These are phyloP conservation scores for Harringtonia lauricola DNA, from an alignment of 2,329 filamentous ascomycete genomes.

Conservation along the genomic window DNA sequence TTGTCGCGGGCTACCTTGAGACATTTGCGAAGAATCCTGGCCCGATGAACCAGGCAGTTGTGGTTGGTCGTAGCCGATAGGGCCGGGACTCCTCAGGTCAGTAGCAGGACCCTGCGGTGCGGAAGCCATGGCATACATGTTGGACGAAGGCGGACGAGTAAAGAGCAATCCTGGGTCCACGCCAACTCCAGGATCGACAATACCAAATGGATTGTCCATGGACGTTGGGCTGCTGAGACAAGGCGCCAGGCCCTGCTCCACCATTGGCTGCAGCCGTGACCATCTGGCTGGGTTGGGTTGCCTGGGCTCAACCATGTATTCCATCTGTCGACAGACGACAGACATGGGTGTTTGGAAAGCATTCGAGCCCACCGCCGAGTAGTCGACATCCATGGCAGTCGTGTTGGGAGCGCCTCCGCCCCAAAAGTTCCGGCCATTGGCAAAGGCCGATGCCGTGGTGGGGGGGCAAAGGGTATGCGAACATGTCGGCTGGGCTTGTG, in stretches of 20 bases:
- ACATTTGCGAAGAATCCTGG: constrained; percentile 10
- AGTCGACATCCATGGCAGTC: constrained; percentile 49
- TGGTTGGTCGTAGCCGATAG: neutral
- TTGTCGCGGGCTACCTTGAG: constrained; percentile 14
- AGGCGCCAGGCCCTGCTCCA: constrained; percentile 19
- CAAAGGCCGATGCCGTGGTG: constrained; percentile 33
- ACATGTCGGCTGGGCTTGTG: constrained; percentile 41
- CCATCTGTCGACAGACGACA: constrained; percentile 35
- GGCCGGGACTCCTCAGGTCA: neutral
- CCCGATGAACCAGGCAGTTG: constrained; percentile 15
- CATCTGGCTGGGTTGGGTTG: constrained; percentile 31
- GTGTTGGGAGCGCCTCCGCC: constrained; percentile 31
- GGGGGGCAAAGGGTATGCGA: constrained; percentile 49
- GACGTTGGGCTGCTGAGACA: constrained; percentile 24
- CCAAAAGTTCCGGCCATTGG: constrained; percentile 40
- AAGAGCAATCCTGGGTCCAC: constrained; percentile 52
- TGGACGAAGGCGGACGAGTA: constrained; percentile 36
- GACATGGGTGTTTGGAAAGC: constrained; percentile 32
- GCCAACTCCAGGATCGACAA: constrained; percentile 32
- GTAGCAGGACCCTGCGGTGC: constrained; percentile 5
- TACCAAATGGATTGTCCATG: constrained; percentile 40
- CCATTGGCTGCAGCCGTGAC: constrained; percentile 35
- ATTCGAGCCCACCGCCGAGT: constrained; percentile 30
- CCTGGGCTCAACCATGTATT: constrained; percentile 47
- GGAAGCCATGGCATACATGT: constrained; percentile 24